Evolutionary conservation across 805 yeast species (phyloP).

Genomic region (Candida corydali): DNA sequence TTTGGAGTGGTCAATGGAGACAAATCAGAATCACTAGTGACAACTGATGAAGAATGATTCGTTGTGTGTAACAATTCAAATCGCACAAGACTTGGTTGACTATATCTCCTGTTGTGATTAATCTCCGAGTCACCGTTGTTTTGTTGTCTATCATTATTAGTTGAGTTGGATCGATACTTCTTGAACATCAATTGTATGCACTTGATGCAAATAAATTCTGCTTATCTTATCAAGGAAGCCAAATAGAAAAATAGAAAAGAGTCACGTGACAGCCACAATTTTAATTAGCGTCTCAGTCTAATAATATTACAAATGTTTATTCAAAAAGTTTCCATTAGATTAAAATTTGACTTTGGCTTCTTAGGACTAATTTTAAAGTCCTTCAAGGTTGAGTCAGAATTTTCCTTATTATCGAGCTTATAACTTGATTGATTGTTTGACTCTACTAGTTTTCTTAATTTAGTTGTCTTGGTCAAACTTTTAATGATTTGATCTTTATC

Average conservation of each 20-base stretch:
- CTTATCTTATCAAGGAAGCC: too few relatives aligned
- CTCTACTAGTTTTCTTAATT: slow-evolving; percentile 48
- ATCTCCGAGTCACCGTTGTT: neutral
- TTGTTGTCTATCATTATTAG: neutral
- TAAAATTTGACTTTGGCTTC: slow-evolving; percentile 9
- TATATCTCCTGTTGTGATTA: neutral
- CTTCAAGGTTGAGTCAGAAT: slow-evolving; percentile 12
- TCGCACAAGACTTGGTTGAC: slow-evolving; percentile 2
- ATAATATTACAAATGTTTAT: too few relatives aligned
- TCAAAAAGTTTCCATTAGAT: slow-evolving; percentile 6
- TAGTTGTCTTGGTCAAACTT: slow-evolving; percentile 63
- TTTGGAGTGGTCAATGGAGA: slow-evolving; percentile 2
- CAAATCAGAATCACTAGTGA: neutral
- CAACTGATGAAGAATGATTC: neutral
- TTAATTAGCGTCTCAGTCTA: neutral
- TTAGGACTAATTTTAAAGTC: slow-evolving; percentile 21
- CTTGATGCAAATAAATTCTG: too few relatives aligned
- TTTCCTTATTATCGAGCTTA: slow-evolving; percentile 11
- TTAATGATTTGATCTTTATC: slow-evolving; percentile 78
- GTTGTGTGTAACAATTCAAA: slow-evolving; percentile 4
- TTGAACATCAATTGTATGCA: too few relatives aligned
- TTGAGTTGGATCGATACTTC: slow-evolving; percentile 5
- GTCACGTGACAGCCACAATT: too few relatives aligned
- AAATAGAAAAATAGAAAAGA: too few relatives aligned
- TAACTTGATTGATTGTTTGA: slow-evolving; percentile 11